Evolutionary conservation across 2,329 filamentous ascomycete genomes (phyloP).

Genomic region (Ilyonectria sp.): DNA sequence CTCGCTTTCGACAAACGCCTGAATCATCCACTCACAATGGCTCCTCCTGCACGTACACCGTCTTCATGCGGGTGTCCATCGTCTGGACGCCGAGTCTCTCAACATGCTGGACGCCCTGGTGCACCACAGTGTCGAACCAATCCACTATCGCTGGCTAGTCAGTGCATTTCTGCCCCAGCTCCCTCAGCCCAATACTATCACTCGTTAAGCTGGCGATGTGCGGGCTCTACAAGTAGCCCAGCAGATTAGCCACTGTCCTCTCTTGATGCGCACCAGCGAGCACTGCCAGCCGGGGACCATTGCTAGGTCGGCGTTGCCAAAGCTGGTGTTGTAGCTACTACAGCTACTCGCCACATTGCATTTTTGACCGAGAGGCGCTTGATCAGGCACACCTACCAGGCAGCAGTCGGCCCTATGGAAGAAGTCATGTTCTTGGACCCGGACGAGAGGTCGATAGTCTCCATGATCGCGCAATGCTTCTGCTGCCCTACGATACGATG

Average conservation of each 20-base stretch:
- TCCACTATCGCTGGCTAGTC: conserved; percentile 53
- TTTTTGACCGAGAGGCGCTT: conserved; percentile 67
- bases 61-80: conserved; percentile 66
- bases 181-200: conserved; percentile 68
- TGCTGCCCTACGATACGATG: conserved; percentile 55
- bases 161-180: conserved; percentile 66
- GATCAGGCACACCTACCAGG: conserved; percentile 76
- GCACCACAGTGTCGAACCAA: conserved; percentile 71
- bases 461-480: conserved; percentile 59
- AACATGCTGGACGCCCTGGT: conserved; percentile 74
- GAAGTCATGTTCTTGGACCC: conserved; percentile 66
- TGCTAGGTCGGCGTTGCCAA: conserved; percentile 69
- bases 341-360: conserved; percentile 73
- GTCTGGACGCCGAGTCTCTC: conserved; percentile 64
- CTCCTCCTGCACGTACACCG: conserved; percentile 71
- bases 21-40: conserved; percentile 73
- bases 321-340: conserved; percentile 73
- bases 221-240: conserved; percentile 67
- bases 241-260: conserved; percentile 68
- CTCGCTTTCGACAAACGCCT: conserved; percentile 70
- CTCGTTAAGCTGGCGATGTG: conserved; percentile 70
- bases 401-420: conserved; percentile 76
- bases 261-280: conserved; percentile 72
- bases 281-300: conserved; percentile 79
- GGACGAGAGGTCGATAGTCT: conserved; percentile 61